phyloP scores from a whole-genome alignment of 75 land plant genomes.

The Isoetes taiwanensis region DNA sequence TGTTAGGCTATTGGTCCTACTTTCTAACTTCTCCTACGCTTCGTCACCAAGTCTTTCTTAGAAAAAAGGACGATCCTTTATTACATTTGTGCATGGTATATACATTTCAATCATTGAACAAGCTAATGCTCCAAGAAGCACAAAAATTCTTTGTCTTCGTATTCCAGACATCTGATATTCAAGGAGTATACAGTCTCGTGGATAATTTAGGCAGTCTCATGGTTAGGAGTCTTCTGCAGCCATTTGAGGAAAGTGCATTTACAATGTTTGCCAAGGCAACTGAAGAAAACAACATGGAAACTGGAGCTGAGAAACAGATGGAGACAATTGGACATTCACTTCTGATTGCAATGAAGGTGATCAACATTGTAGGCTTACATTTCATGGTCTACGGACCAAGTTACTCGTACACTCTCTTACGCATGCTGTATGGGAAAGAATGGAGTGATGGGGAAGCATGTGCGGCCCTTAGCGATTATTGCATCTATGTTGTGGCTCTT shows the following conservation, averaged over 20 bases:
- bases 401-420: slow-evolving; percentile 72
- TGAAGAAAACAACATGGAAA: too few relatives aligned
- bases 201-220: slow-evolving; percentile 97
- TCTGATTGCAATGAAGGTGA: neutral
- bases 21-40: slow-evolving; percentile 38
- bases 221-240: slow-evolving; percentile 76
- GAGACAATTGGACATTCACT: neutral
- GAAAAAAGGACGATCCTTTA: too few relatives aligned
- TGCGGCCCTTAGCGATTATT: slow-evolving; percentile 63
- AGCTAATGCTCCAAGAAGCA: slow-evolving; percentile 92
- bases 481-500: slow-evolving; percentile 65
- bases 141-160: slow-evolving; percentile 82
- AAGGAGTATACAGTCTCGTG: slow-evolving; percentile 91
- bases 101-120: slow-evolving; percentile 66
- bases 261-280: slow-evolving; percentile 74
- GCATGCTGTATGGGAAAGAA: slow-evolving; percentile 58
- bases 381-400: slow-evolving; percentile 91
- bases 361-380: slow-evolving; percentile 42
- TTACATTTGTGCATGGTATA: slow-evolving; percentile 44
- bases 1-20: slow-evolving; percentile 85
- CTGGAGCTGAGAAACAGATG: neutral
- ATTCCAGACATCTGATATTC: slow-evolving; percentile 84
- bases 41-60: neutral
- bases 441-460: slow-evolving; percentile 99
- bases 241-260: slow-evolving; percentile 92